Evolutionary conservation across 1,284 basidiomycete species (phyloP).

Genomic region (Sanghuangporus baumii): DNA sequence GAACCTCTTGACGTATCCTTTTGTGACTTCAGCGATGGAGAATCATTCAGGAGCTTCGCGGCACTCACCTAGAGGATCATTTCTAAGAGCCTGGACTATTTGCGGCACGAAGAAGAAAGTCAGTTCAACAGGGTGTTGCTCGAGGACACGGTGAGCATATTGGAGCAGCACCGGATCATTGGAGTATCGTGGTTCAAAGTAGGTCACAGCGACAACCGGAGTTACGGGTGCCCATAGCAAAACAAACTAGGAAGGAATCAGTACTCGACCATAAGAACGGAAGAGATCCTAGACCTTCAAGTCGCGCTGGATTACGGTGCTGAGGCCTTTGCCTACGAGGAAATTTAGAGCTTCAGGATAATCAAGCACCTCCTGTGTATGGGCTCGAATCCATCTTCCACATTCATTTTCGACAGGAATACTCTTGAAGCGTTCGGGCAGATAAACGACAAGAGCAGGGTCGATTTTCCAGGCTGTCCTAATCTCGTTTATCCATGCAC

Average conservation of each 20-base stretch:
- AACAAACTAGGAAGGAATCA: constrained; percentile 54
- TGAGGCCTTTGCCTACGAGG: constrained; percentile 72
- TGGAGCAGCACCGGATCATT: constrained; percentile 87
- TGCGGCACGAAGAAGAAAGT: constrained; percentile 99
- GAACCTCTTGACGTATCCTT: constrained; percentile 93
- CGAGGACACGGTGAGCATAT: constrained; percentile 94
- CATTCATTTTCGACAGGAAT: constrained; percentile 62
- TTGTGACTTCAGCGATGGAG: constrained; percentile 1
- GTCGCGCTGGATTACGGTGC: constrained; percentile 53
- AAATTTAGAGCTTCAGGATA: constrained; percentile 77
- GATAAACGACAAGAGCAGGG: constrained; percentile 77
- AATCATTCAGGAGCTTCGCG: not conserved
- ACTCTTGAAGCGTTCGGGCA: constrained; percentile 84
- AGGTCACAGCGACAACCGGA: constrained; percentile 81
- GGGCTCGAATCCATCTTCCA: constrained; percentile 66
- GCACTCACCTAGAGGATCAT: constrained; percentile 74
- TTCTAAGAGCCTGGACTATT: constrained; percentile 92
- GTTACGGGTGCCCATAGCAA: constrained; percentile 87
- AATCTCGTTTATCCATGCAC: constrained; percentile 62
- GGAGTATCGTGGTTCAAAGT: constrained; percentile 81
- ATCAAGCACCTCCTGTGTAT: constrained; percentile 68
- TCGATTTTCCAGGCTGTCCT: constrained; percentile 81
- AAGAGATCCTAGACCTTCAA: constrained; percentile 52
- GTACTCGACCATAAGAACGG: not conserved
- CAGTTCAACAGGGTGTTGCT: constrained; percentile 90